These are phyloP conservation scores for Entoloma clypeatum DNA, from an alignment of 1,284 basidiomycete genomes.

Conservation along the genomic window DNA sequence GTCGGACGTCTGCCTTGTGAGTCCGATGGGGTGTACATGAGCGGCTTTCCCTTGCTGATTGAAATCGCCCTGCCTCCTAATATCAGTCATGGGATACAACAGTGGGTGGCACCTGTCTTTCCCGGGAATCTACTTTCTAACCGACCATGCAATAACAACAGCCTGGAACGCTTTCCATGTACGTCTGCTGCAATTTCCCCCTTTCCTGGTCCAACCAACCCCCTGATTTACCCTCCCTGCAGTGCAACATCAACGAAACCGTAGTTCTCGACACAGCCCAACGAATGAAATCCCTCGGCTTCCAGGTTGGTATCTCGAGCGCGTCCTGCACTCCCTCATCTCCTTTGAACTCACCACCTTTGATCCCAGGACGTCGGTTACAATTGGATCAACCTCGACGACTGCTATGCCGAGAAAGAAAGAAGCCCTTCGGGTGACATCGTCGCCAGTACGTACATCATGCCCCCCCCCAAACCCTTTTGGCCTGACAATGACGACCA, in stretches of 20 bases:
- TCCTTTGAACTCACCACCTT: not conserved
- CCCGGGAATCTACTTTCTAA: too few relatives aligned
- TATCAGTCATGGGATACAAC: too few relatives aligned
- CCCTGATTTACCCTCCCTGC: not conserved
- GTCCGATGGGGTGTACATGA: too few relatives aligned
- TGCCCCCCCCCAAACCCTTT: not conserved
- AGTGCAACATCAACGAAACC: conserved; percentile 45
- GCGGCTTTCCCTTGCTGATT: too few relatives aligned
- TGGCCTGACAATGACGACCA: not conserved
- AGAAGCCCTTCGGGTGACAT: conserved; percentile 42
- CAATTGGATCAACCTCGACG: conserved; percentile 48
- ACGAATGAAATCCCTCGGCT: conserved; percentile 40
- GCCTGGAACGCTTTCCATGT: too few relatives aligned
- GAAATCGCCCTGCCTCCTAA: too few relatives aligned
- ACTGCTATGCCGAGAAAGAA: conserved; percentile 50
- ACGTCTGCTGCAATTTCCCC: too few relatives aligned
- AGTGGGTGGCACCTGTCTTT: too few relatives aligned
- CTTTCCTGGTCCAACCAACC: too few relatives aligned
- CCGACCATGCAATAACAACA: too few relatives aligned
- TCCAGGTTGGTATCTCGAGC: conserved; percentile 24
- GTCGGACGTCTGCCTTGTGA: conserved; percentile 17
- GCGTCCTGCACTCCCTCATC: not conserved
- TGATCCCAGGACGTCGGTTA: conserved; percentile 44
- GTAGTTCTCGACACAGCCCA: conserved; percentile 39
- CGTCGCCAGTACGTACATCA: conserved; percentile 29